Percentiles rank a stretch among this genome's conserved stretches.
Evolutionary conservation across 805 yeast genomes (phyloP).

Genomic region (Yarrowia sp.): DNA sequence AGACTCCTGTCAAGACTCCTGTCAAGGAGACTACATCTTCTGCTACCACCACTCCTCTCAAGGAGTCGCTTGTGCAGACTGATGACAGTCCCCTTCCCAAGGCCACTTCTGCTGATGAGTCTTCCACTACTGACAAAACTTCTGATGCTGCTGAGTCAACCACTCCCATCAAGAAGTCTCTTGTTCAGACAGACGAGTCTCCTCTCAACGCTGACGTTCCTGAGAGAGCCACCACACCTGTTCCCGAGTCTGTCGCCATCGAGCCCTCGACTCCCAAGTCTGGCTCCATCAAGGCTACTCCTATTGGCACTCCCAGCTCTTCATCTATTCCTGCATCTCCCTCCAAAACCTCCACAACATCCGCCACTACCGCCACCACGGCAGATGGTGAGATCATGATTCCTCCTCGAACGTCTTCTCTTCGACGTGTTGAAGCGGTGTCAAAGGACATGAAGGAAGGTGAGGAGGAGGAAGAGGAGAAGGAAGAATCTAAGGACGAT

Average conservation of each 20-base stretch:
- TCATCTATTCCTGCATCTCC: neutral
- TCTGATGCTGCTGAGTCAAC: neutral
- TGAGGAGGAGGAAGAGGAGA: neutral
- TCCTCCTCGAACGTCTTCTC: slow-evolving; percentile 18
- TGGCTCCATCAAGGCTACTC: neutral
- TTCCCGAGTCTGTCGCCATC: neutral
- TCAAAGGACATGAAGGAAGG: slow-evolving; percentile 26
- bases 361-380: neutral
- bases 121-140: neutral
- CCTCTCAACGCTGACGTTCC: neutral
- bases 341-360: slow-evolving; percentile 6
- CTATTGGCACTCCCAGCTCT: neutral
- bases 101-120: neutral
- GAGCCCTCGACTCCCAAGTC: neutral
- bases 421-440: neutral
- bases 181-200: neutral
- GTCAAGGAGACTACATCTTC: neutral
- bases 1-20: neutral
- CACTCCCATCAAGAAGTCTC: neutral
- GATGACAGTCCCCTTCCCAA: neutral
- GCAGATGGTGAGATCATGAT: neutral
- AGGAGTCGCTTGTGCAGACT: neutral
- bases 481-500: slow-evolving; percentile 26
- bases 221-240: neutral
- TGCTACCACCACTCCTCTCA: neutral